These are phyloP conservation scores for Physcomitrium patens DNA, from an alignment of 225 moss, liverwort and hornwort species.

Conservation along the genomic window DNA sequence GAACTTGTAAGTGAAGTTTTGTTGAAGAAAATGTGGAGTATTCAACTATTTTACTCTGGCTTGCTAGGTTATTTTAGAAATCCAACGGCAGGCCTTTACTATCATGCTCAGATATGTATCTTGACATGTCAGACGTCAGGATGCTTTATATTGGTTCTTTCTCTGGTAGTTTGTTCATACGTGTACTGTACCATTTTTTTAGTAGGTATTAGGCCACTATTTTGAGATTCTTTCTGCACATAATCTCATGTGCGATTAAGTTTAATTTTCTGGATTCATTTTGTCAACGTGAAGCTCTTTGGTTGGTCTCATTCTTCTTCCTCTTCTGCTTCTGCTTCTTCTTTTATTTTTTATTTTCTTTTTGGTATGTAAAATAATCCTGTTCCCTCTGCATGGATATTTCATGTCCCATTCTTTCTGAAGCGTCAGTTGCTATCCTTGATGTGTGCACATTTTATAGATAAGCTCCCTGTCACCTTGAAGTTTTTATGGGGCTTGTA, in stretches of 20 bases:
- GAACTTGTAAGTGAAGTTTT: constrained; percentile 34
- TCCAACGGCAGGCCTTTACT: constrained; percentile 30
- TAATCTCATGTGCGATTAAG: constrained; percentile 38
- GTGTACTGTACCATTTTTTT: constrained; percentile 52
- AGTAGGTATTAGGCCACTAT: constrained; percentile 48
- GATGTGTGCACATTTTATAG: neutral
- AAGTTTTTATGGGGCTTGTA: constrained; percentile 16
- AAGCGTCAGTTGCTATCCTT: constrained; percentile 8
- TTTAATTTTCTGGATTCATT: constrained; percentile 38
- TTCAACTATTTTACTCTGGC: constrained; percentile 26
- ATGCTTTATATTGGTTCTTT: constrained; percentile 38
- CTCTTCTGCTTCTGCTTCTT: too few relatives aligned
- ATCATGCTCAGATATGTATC: constrained; percentile 32
- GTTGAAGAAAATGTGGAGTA: constrained; percentile 26
- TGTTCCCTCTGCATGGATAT: constrained; percentile 23
- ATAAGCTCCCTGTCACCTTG: neutral
- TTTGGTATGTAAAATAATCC: neutral
- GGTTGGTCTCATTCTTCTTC: neutral
- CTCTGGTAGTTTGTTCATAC: constrained; percentile 56
- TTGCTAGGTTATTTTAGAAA: constrained; percentile 33
- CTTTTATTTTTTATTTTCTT: constrained; percentile 24
- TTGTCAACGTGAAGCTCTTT: constrained; percentile 37
- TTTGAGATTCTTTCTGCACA: constrained; percentile 44
- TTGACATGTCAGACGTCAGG: constrained; percentile 33
- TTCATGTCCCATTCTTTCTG: neutral